phyloP scores from a whole-genome alignment of 352 stramenopile species.

The Peronosclerospora sorghi region DNA sequence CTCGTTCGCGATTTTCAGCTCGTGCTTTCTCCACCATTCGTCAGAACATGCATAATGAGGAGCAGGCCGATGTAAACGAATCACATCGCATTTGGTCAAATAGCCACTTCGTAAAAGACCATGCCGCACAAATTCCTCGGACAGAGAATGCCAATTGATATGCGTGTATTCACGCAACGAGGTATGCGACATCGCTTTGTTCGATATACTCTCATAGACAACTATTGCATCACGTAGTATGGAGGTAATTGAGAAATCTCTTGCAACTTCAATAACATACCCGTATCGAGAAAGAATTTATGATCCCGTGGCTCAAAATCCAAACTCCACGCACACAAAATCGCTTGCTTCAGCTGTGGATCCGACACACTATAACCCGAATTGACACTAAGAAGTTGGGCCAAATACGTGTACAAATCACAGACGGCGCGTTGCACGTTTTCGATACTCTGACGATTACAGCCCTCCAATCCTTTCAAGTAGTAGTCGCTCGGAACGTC shows the following conservation, averaged over 20 bases:
- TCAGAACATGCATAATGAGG: conserved; percentile 42
- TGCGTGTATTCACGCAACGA: conserved; percentile 16
- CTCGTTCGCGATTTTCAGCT: conserved; percentile 8
- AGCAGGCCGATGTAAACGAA: conserved; percentile 46
- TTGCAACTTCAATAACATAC: conserved; percentile 61
- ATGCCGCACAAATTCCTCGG: conserved; percentile 70
- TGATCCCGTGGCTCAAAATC: conserved; percentile 80
- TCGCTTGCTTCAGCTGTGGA: conserved; percentile 58
- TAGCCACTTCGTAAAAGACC: conserved; percentile 52
- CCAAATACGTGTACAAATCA: conserved; percentile 67
- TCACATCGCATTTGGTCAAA: conserved; percentile 72
- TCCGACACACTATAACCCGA: conserved; percentile 24
- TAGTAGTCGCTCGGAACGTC: conserved; percentile 81
- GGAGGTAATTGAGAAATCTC: conserved; percentile 39
- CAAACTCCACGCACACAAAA: conserved; percentile 70
- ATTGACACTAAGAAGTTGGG: conserved; percentile 32
- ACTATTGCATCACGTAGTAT: conserved; percentile 26
- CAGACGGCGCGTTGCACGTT: conserved; percentile 57
- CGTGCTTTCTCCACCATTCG: conserved; percentile 56
- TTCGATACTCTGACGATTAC: conserved; percentile 46
- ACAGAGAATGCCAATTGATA: conserved; percentile 71
- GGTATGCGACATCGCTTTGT: not conserved
- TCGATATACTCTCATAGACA: conserved; percentile 7
- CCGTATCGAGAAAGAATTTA: conserved; percentile 65
- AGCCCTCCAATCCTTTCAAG: conserved; percentile 79